Percentiles rank a stretch among this genome's conserved stretches.
These are phyloP conservation scores for Poterioochromonas sp. DNA, from an alignment of 352 stramenopile species.

Conservation along the genomic window DNA sequence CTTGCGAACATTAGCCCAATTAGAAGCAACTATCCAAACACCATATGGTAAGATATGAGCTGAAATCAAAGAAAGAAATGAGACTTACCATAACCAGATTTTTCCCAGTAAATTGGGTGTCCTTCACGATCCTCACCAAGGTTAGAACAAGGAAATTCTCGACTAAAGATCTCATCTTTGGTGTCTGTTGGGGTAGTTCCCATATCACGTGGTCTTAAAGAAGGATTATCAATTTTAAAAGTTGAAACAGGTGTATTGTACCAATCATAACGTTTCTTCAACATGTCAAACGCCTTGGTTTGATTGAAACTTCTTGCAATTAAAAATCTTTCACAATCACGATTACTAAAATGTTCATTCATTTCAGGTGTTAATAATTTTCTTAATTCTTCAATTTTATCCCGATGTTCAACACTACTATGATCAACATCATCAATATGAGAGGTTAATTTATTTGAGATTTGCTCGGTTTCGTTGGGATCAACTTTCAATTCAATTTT, in stretches of 20 bases:
- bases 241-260: neutral
- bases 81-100: neutral
- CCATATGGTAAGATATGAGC: neutral
- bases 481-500: too few species aligned
- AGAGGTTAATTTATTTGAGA: too few species aligned
- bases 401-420: too few species aligned
- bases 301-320: neutral
- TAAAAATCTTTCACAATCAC: slow-evolving; percentile 12
- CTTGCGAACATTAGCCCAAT: neutral
- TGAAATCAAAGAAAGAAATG: neutral
- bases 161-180: neutral
- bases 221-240: neutral
- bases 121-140: neutral
- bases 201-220: neutral
- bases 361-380: neutral
- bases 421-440: too few species aligned
- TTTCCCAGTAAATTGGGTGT: slow-evolving; percentile 27
- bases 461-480: too few species aligned
- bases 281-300: neutral
- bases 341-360: neutral
- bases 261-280: neutral
- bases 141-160: neutral
- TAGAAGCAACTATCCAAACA: neutral
- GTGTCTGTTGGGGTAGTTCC: neutral
- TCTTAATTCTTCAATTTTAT: too few species aligned